A percentile compares a stretch with the other conserved stretches of the same genome.
Conservation (phyloP, 73 alveolate species). For the Tetrahymena borealis region DNA sequence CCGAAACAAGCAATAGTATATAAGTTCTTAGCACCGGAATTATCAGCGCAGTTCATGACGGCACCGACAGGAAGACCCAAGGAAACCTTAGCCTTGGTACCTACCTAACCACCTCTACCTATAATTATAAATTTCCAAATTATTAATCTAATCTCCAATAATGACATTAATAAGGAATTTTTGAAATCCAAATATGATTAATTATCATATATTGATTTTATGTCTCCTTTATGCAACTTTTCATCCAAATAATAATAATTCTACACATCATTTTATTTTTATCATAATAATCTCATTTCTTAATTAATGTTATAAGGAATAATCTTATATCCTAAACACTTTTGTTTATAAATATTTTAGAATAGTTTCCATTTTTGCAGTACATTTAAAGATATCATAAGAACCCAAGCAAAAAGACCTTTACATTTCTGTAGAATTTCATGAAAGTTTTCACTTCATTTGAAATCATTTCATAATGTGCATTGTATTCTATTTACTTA, state of each 20-base stretch:
- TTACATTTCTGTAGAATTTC: not conserved
- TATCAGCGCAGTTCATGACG: constrained; percentile 93
- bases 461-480: not conserved
- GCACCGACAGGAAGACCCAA: constrained; percentile 81
- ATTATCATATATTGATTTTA: not conserved
- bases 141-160: not conserved
- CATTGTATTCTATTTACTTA: not conserved
- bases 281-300: not conserved
- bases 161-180: not conserved
- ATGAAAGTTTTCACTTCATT: not conserved
- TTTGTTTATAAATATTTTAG: too few species aligned
- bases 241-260: not conserved
- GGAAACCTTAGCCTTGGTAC: constrained; percentile 36
- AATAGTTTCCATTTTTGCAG: too few species aligned
- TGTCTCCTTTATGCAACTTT: not conserved
- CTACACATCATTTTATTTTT: not conserved
- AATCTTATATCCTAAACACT: too few species aligned
- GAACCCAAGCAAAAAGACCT: not conserved
- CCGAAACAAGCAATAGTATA: constrained; percentile 81
- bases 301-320: too few species aligned
- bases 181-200: not conserved
- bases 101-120: constrained; percentile 54
- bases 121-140: not conserved
- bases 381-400: too few species aligned
- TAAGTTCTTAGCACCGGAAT: constrained; percentile 87